phyloP scores from a whole-genome alignment of 2,329 filamentous ascomycete species.

The Cryoendolithus antarcticus region DNA sequence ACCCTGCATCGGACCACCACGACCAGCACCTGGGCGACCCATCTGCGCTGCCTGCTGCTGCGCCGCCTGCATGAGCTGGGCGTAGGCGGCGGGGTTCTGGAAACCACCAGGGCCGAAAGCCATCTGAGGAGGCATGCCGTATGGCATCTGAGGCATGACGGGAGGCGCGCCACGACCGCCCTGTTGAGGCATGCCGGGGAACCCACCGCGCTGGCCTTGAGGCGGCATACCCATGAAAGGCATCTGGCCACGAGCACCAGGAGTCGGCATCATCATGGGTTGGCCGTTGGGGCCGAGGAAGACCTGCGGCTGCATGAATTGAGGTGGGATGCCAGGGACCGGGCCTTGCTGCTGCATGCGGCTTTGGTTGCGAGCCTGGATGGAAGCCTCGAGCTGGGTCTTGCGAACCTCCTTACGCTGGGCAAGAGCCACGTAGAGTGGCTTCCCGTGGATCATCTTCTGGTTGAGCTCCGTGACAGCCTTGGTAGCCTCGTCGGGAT shows the following conservation, averaged over 20 bases:
- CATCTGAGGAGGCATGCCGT: slow-evolving; percentile 57
- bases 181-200: slow-evolving; percentile 68
- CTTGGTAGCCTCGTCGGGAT: slow-evolving; percentile 97
- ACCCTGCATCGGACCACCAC: slow-evolving; percentile 50
- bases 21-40: slow-evolving; percentile 38
- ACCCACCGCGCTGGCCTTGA: slow-evolving; percentile 75
- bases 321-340: slow-evolving; percentile 64
- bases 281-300: slow-evolving; percentile 76
- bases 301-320: slow-evolving; percentile 70
- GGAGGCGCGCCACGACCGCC: slow-evolving; percentile 71
- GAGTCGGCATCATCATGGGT: slow-evolving; percentile 45
- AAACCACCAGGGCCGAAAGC: slow-evolving; percentile 64
- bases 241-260: slow-evolving; percentile 43
- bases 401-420: slow-evolving; percentile 99
- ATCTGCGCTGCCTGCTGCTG: slow-evolving; percentile 57
- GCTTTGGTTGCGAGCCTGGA: slow-evolving; percentile 96
- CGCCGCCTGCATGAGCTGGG: slow-evolving; percentile 53
- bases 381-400: slow-evolving; percentile 96
- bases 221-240: slow-evolving; percentile 51
- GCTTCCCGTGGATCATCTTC: slow-evolving; percentile 95
- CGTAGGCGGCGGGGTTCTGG: slow-evolving; percentile 58
- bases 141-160: slow-evolving; percentile 73
- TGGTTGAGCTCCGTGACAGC: slow-evolving; percentile 99
- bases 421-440: slow-evolving; percentile 90
- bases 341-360: slow-evolving; percentile 95